Percentiles rank a stretch among this genome's conserved stretches.
phyloP scores from a whole-genome alignment of 2,329 filamentous ascomycete species.

The Xylariaceae sp. region DNA sequence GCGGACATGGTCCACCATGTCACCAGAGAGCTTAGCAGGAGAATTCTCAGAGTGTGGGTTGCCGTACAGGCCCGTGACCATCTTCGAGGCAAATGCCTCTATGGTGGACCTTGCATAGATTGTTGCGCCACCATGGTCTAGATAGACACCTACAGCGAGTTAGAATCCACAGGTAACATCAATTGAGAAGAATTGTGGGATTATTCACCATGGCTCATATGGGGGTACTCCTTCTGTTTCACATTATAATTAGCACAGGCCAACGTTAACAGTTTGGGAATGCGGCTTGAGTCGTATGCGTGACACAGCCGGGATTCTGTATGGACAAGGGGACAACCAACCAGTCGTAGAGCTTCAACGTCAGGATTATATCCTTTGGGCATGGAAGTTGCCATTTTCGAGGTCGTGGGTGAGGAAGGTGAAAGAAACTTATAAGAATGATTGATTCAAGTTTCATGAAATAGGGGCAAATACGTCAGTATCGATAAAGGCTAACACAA shows the following conservation, averaged over 20 bases:
- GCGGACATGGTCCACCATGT: constrained; percentile 52
- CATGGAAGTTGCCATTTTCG: constrained; percentile 22
- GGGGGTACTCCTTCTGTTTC: constrained; percentile 36
- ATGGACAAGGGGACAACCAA: constrained; percentile 5
- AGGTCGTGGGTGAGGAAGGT: neutral
- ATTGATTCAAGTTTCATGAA: neutral
- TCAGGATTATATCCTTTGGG: constrained; percentile 31
- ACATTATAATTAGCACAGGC: neutral
- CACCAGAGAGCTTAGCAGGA: constrained; percentile 53
- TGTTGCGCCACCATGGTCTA: constrained; percentile 55
- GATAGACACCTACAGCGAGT: constrained; percentile 40
- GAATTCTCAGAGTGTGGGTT: constrained; percentile 63
- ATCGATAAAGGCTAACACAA: constrained; percentile 3
- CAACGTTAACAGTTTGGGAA: neutral
- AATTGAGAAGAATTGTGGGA: too few relatives aligned
- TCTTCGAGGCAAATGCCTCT: constrained; percentile 49
- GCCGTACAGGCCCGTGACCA: constrained; percentile 55
- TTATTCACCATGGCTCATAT: constrained; percentile 38
- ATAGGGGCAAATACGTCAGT: constrained; percentile 8
- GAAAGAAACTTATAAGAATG: neutral
- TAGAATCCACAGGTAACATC: neutral
- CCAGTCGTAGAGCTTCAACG: constrained; percentile 34
- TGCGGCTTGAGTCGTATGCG: neutral
- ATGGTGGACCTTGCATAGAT: constrained; percentile 56
- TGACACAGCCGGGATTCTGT: neutral